A percentile compares a stretch with the other conserved stretches of the same genome.
These are phyloP conservation scores for Daldinia sp. DNA, from an alignment of 2,329 filamentous ascomycete genomes.

Conservation along the genomic window DNA sequence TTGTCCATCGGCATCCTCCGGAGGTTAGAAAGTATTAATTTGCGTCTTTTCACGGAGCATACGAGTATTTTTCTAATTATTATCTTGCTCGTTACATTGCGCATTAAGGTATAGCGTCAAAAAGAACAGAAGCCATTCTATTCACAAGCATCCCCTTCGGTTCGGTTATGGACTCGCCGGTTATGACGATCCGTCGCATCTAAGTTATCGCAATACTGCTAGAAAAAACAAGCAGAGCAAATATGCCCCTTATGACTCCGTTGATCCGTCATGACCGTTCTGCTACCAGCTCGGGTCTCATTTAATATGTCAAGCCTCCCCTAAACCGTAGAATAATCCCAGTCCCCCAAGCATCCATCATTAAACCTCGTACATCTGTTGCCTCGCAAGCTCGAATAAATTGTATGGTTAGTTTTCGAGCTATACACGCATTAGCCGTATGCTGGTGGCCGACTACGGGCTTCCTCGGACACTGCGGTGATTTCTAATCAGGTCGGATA, in stretches of 20 bases:
- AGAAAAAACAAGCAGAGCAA: conserved; percentile 14
- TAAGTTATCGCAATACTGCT: conserved; percentile 12
- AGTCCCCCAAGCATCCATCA: conserved; percentile 15
- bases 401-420: not conserved
- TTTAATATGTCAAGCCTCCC: conserved; percentile 23
- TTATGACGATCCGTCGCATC: not conserved
- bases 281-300: not conserved
- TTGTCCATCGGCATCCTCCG: not conserved
- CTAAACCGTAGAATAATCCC: conserved; percentile 7
- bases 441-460: not conserved
- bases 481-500: not conserved
- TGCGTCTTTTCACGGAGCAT: too few relatives aligned
- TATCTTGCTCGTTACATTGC: not conserved
- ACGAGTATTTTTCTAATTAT: too few relatives aligned
- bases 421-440: not conserved
- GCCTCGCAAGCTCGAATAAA: not conserved
- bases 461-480: not conserved
- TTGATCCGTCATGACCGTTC: conserved; percentile 1
- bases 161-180: not conserved
- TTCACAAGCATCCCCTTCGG: conserved; percentile 18
- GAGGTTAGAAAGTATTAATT: too few relatives aligned
- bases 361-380: conserved; percentile 22
- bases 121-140: conserved; percentile 18
- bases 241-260: conserved; percentile 2
- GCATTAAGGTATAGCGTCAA: not conserved